Evolutionary conservation across 176 grass and related monocot species (phyloP), one percentile per base, ranked within the genome.

Genomic region (Ensete glaucum): DNA sequence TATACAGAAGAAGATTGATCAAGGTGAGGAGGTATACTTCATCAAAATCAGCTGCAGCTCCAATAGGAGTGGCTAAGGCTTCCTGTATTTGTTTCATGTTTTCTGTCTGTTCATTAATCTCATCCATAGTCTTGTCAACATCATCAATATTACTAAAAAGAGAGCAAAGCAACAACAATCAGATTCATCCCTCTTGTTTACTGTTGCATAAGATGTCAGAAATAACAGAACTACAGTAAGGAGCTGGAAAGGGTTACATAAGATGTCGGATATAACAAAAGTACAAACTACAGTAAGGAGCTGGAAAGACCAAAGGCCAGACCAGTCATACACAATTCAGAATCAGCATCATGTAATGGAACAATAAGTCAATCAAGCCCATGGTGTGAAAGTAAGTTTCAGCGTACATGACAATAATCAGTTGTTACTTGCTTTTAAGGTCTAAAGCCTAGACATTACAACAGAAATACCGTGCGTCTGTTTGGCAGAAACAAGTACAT

Each of bases 71-170:
- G 48, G 90, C 88, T 63, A 92, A 80, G 82, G 90, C 87, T 83
- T 92, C 90, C 51, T 92, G 90, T 71, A 92, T 92, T 79, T 92
- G 90, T 87, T 92, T 92, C 90, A 92, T 92, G 80, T 92, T 92
- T 76, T 92, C 90, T 11, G 90, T 89, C 62, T 89, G 87, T 54
- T 92, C 90, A 1, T 92, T 92, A 72, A 92, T 92, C 89, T 92
- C 87, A 19, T 87, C 90, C 90, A 92, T 89, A 64, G 90, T 92
- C 87, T 92, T 92, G 62, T 92, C 90, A 0, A 93, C 87, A 43
- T 93, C 90, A 62, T 93, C 87, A 74, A 93, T 93, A 73, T 93
- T 93, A 78, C 90, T 93, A 73, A 21, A 82, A 8, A 62, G 34
- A 2, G 43, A 74, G 57, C 11, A 24, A 59, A 55, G 6, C 76